A percentile compares a stretch with the other conserved stretches of the same genome.
Conservation (phyloP, 140 eudicot genomes). For the Bidens hawaiensis region DNA sequence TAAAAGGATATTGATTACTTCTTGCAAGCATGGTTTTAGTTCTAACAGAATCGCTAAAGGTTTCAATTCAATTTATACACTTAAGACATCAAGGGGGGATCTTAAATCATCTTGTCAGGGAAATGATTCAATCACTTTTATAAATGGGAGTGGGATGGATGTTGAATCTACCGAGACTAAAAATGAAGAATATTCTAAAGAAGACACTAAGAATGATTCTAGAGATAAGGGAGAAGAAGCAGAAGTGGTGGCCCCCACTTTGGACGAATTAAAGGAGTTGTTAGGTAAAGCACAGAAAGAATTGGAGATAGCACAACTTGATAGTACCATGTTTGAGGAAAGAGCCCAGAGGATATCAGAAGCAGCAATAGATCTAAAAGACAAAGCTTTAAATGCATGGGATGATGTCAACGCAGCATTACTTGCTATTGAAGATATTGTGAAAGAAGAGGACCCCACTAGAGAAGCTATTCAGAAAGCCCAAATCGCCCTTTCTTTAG, state of each 20-base stretch:
- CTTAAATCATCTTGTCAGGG: slow-evolving; percentile 50
- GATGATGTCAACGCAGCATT: slow-evolving; percentile 52
- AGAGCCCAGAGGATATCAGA: slow-evolving; percentile 89
- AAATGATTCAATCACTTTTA: slow-evolving; percentile 48
- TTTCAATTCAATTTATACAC: slow-evolving; percentile 14
- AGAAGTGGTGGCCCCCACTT: slow-evolving; percentile 45
- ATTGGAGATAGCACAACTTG: slow-evolving; percentile 73
- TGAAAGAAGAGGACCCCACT: slow-evolving; percentile 60
- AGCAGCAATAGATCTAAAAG: slow-evolving; percentile 82
- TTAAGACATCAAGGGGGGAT: slow-evolving; percentile 25
- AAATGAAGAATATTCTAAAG: slow-evolving; percentile 35
- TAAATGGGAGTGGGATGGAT: slow-evolving; percentile 44
- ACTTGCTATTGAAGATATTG: slow-evolving; percentile 55
- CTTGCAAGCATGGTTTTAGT: slow-evolving; percentile 18
- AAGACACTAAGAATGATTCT: slow-evolving; percentile 26
- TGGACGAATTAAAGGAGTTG: slow-evolving; percentile 71
- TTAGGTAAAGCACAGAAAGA: slow-evolving; percentile 75
- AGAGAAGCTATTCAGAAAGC: slow-evolving; percentile 82
- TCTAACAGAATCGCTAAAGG: slow-evolving; percentile 10
- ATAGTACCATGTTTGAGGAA: slow-evolving; percentile 85
- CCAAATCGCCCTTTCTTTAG: slow-evolving; percentile 80
- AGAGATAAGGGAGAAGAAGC: slow-evolving; percentile 42
- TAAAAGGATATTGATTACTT: slow-evolving; percentile 25
- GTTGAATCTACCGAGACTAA: slow-evolving; percentile 35
- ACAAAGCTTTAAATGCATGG: slow-evolving; percentile 72